A percentile compares a stretch with the other conserved stretches of the same genome.
phyloP scores from a whole-genome alignment of 345 rosid species.

The Populus alba region DNA sequence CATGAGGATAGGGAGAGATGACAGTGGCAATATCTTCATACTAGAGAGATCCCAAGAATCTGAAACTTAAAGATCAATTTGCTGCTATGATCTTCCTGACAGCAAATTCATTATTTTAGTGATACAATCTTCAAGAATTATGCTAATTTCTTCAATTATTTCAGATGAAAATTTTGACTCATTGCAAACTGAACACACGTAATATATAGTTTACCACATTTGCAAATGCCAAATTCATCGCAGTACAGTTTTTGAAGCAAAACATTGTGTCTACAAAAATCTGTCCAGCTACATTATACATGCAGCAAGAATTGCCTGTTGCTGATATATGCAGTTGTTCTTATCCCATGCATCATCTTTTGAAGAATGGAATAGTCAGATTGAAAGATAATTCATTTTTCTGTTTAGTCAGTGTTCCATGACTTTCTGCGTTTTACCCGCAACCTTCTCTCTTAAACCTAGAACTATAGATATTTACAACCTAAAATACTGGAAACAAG shows the following conservation, averaged over 20 bases:
- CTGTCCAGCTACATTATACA: not conserved
- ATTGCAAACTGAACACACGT: not conserved
- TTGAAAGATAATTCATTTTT: no score
- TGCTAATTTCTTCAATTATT: not conserved
- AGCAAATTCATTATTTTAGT: not conserved
- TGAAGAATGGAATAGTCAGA: not conserved
- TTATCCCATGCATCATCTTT: not conserved
- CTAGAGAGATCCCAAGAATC: constrained; percentile 54
- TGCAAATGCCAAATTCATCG: not conserved
- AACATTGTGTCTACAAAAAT: not conserved
- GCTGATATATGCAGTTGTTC: not conserved
- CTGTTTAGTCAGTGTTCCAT: no score
- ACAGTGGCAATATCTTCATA: constrained; percentile 70
- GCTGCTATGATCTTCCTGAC: not conserved
- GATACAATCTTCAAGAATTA: not conserved
- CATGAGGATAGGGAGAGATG: constrained; percentile 78
- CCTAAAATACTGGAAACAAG: no score
- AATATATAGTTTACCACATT: not conserved
- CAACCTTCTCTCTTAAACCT: no score
- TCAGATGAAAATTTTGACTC: not conserved
- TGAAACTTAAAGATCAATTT: not conserved
- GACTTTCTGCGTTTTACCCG: no score
- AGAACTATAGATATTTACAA: no score
- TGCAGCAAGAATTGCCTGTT: not conserved
- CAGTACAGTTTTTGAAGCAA: not conserved